These are phyloP conservation scores for Xerocomus spinulosus DNA, from an alignment of 768 basidiomycete species.

Conservation along the genomic window DNA sequence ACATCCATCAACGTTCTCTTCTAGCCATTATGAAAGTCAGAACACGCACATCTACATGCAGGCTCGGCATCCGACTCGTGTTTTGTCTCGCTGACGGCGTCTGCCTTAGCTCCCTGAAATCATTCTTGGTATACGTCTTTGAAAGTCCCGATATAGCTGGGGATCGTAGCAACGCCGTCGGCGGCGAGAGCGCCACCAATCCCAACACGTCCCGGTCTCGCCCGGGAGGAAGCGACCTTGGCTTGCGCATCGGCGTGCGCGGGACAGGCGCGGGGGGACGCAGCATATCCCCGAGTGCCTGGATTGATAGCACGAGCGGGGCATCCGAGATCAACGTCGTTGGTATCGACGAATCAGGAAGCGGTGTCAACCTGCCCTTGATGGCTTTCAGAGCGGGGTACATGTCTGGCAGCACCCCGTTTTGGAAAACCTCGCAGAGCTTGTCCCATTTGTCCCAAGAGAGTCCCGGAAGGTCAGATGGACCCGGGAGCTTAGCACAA, in stretches of 20 bases:
- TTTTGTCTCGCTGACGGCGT: slow-evolving; percentile 68
- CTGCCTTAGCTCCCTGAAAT: slow-evolving; percentile 74
- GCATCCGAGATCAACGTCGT: slow-evolving; percentile 34
- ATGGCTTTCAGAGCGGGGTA: slow-evolving; percentile 30
- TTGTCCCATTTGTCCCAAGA: slow-evolving; percentile 42
- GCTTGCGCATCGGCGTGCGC: slow-evolving; percentile 49
- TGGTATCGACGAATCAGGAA: slow-evolving; percentile 20
- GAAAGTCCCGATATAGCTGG: slow-evolving; percentile 74
- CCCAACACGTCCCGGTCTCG: slow-evolving; percentile 40
- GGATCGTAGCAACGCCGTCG: slow-evolving; percentile 62
- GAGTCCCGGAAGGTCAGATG: slow-evolving; percentile 47
- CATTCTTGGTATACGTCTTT: slow-evolving; percentile 77
- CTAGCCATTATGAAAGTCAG: slow-evolving; percentile 1
- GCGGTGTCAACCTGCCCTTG: slow-evolving; percentile 30
- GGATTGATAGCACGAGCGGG: slow-evolving; percentile 40
- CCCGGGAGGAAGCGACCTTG: slow-evolving; percentile 24
- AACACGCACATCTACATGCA: slow-evolving; percentile 67
- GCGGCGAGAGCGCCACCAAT: slow-evolving; percentile 63
- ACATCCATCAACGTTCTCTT: background rate
- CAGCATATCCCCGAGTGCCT: slow-evolving; percentile 47
- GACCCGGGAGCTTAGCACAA: slow-evolving; percentile 39
- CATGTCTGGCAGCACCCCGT: slow-evolving; percentile 25
- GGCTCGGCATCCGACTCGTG: slow-evolving; percentile 81
- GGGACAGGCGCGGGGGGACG: slow-evolving; percentile 37
- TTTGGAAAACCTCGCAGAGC: slow-evolving; percentile 39